These are phyloP conservation scores for Cutaneotrichosporon cutaneum DNA, from an alignment of 1,284 basidiomycete species.

Conservation along the genomic window DNA sequence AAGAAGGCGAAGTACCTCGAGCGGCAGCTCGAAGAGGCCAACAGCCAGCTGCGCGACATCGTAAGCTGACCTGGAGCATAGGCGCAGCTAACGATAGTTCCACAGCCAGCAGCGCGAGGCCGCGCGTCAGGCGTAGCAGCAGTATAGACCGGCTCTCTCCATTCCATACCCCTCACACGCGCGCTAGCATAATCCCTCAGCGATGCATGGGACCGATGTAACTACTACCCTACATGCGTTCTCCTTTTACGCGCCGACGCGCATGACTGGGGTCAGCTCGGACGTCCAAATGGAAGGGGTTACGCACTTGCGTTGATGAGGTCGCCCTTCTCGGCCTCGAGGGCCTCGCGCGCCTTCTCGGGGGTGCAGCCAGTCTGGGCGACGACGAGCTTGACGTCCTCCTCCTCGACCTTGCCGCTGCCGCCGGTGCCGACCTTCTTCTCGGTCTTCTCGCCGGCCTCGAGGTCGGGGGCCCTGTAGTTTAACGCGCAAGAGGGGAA, in stretches of 20 bases:
- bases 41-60: conserved; percentile 79
- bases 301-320: conserved; percentile 86
- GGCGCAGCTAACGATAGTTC: conserved; percentile 43
- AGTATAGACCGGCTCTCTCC: background rate
- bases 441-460: conserved; percentile 55
- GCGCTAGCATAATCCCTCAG: conserved; percentile 18
- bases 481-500: background rate
- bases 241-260: conserved; percentile 30
- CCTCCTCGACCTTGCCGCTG: conserved; percentile 71
- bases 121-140: background rate
- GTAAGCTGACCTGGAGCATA: conserved; percentile 57
- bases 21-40: conserved; percentile 85
- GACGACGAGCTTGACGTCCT: conserved; percentile 95
- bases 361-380: conserved; percentile 74
- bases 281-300: background rate
- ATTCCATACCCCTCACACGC: background rate
- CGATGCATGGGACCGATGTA: conserved; percentile 29
- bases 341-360: conserved; percentile 82
- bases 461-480: conserved; percentile 68
- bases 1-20: conserved; percentile 81
- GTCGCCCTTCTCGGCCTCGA: conserved; percentile 87
- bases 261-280: conserved; percentile 28
- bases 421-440: conserved; percentile 51
- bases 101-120: conserved; percentile 43
- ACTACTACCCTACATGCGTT: conserved; percentile 9